Base-by-base conservation (phyloP, 768 basidiomycete species). In the Termitomyces sp. region DNA sequence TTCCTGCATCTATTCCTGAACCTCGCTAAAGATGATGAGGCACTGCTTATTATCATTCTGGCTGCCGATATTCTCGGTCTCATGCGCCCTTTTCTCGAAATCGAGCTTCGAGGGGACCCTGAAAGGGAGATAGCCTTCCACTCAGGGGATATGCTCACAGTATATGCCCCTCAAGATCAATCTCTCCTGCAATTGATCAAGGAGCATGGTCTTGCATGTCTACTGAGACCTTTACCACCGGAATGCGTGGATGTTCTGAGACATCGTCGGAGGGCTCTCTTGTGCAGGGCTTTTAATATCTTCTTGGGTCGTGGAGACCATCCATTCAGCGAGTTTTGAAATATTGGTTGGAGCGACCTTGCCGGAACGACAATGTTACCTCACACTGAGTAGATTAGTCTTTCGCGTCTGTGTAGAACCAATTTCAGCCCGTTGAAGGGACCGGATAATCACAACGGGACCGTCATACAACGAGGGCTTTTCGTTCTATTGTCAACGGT, bases 41-140 rank as follows among this genome's bases (percentile, higher is more conserved):
- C 33, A 5, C 18, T 59, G 13, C 45, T 36, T 18, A 24, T 12
- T 14, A 50, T 63, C 13, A 13, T 63, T 44, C 20, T 57, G 6
- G 58, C 47, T n/a, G 51, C 62, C 9, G 55, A 63, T 33, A 24
- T 60, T 4, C 59, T 63, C 18, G 53, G 59, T 52, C 33, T 63
- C 20, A 43, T 60, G 42, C 59, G 53, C 3, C 59, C 59, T 12
- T 43, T 60, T 3, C 58, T 60, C 16, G 56, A 60, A 16, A 36
- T 50, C 5, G 59, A 60, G 32, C 44, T 60, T 13, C 50, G 59
- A 14, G 9, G 39, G 12, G 27, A 46, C 36, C 22, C 24, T 18
- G 30, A 34, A 18, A 42, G 36, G 27, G 48, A 53, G n/a, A 56
- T 60, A n/a, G 46, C 53, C 13, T 26, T 13, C 13, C 58, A 63